phyloP scores from a whole-genome alignment of 1,284 basidiomycete genomes.

The Melanopsichium pennsylvanicum region DNA sequence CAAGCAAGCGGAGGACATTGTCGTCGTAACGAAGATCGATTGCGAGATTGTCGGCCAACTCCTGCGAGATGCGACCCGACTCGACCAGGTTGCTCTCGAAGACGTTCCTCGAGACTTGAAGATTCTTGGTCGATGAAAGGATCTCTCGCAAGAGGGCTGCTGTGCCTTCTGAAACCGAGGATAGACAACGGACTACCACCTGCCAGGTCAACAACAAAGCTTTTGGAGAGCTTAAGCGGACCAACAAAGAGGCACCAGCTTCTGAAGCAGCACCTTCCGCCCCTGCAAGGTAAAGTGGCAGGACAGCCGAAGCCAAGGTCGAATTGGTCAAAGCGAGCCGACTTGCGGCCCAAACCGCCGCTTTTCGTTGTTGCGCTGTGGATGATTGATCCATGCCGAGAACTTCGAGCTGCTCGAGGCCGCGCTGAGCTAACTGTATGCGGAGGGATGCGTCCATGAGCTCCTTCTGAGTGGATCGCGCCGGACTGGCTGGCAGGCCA shows the following conservation, averaged over 20 bases:
- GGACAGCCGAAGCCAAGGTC: constrained; percentile 13
- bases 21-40: constrained; percentile 39
- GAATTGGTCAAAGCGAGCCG: constrained; percentile 26
- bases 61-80: constrained; percentile 7
- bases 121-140: constrained; percentile 1
- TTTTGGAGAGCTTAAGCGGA: constrained; percentile 21
- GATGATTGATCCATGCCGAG: not conserved
- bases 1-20: constrained; percentile 19
- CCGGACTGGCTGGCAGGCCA: not conserved
- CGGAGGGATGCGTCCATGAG: constrained; percentile 32
- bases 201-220: constrained; percentile 12
- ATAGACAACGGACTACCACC: constrained; percentile 2
- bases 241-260: constrained; percentile 15
- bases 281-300: constrained; percentile 15
- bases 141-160: constrained; percentile 18
- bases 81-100: constrained; percentile 6
- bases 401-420: constrained; percentile 2
- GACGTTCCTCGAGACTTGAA: not conserved
- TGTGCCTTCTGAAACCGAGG: not conserved
- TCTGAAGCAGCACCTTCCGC: constrained; percentile 3
- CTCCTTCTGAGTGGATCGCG: constrained; percentile 8
- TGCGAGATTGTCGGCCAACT: constrained; percentile 15
- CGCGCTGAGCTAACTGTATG: constrained; percentile 16
- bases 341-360: constrained; percentile 20
- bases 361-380: not conserved